Base-by-base conservation (phyloP, 208 protist species). In the Leptomonas pyrrhocoris region DNA sequence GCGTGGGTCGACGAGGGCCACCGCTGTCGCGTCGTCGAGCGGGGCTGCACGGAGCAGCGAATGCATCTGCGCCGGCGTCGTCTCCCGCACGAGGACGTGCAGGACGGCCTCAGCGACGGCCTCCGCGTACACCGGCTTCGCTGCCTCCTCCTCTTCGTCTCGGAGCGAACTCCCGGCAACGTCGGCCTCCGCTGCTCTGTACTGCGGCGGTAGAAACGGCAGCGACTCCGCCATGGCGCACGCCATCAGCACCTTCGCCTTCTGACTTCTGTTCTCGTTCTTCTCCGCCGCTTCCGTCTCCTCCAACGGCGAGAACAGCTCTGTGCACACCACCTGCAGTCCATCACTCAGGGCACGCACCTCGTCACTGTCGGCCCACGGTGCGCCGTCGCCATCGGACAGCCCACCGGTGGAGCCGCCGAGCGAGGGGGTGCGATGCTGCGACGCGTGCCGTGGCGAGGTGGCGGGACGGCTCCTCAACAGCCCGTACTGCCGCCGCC, bases 191-290 rank as follows among this genome's bases (percentile, higher is more conserved):
- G 55, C 64, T 4, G 55, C 21, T 19, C 45, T 59, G 72, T 67
- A 77, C 31, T 49, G 64, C 28, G 63, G 28, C 9, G 72, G 72
- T 16, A 77, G 48, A 30, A 61, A 77, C 31, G 72, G 63, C 11
- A 77, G 45, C 38, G 42, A 18, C 63, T 71, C 64, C 4, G 63
- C 64, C 38, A 71, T 31, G 12, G 72, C 61, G 27, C 55, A 51
- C 18, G 72, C 72, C 11, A 67, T 40, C 7, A 77, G 57, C 48
- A 77, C 36, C 42, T 55, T 66, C 46, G 46, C 60, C 18, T 25
- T 36, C 25, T 51, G 71, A 38, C 54, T 64, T 21, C 30, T 28
- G 28, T 18, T 30, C 62, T 8, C 18, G 8, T 19, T 12, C 43
- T 18, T n/a, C 21, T 12, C 45, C 28, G 42, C 16, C 4, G 31